These are phyloP conservation scores for Leccinum pachyderme DNA, from an alignment of 1,284 basidiomycete species.

Conservation along the genomic window DNA sequence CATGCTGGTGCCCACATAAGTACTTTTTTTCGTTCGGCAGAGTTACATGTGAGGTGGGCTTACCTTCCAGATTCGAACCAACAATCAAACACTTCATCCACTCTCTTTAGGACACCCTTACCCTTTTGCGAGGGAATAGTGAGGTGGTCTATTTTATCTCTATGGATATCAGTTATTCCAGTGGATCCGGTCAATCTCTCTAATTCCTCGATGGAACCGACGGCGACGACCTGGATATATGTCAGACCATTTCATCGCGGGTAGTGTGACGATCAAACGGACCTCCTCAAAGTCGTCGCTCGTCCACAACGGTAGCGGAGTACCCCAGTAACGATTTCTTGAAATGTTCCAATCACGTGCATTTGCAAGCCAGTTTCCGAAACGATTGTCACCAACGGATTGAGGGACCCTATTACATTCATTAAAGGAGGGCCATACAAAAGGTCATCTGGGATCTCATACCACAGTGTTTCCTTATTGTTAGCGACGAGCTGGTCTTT, in stretches of 20 bases:
- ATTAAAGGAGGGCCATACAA: neutral
- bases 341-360: conserved; percentile 99
- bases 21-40: neutral
- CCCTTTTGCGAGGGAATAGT: conserved; percentile 93
- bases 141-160: conserved; percentile 94
- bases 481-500: conserved; percentile 87
- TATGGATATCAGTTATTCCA: conserved; percentile 90
- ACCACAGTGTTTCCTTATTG: conserved; percentile 93
- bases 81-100: conserved; percentile 99
- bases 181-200: conserved; percentile 84
- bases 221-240: conserved; percentile 69
- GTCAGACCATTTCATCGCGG: neutral
- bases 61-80: conserved; percentile 99
- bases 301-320: conserved; percentile 95
- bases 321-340: conserved; percentile 99
- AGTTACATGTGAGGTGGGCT: conserved; percentile 16
- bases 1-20: conserved; percentile 65
- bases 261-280: conserved; percentile 1
- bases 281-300: conserved; percentile 92
- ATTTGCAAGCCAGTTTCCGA: conserved; percentile 97
- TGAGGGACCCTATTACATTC: conserved; percentile 75
- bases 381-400: conserved; percentile 87
- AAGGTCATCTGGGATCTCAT: conserved; percentile 15
- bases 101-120: conserved; percentile 83
- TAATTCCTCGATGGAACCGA: conserved; percentile 88